Percentiles rank a stretch among this genome's conserved stretches.
Conservation (phyloP, 192 early-diverging fungal genomes). For the Backusella circina region DNA sequence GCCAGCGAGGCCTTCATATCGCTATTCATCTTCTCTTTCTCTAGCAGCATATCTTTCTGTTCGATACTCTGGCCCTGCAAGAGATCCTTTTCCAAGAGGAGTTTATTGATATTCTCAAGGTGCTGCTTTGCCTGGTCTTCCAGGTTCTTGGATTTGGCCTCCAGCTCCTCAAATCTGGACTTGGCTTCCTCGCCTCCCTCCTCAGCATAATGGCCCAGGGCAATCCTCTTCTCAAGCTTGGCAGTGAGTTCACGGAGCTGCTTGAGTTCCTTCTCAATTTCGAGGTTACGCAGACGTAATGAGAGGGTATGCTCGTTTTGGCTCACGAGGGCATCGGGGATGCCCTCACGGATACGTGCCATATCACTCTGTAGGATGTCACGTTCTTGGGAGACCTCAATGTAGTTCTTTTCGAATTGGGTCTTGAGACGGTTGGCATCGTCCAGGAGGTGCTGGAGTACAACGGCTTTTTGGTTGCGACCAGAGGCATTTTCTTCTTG, state of each 20-base stretch:
- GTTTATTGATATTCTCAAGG: conserved; percentile 49
- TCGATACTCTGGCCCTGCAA: conserved; percentile 48
- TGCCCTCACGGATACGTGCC: conserved; percentile 30
- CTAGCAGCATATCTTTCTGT: conserved; percentile 48
- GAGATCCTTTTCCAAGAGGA: conserved; percentile 54
- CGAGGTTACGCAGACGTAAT: conserved; percentile 25
- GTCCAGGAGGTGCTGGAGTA: conserved; percentile 35
- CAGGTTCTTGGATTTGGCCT: conserved; percentile 28
- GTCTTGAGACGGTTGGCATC: conserved; percentile 38
- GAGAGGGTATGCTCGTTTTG: conserved; percentile 25
- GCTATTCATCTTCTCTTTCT: conserved; percentile 48
- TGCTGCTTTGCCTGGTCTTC: conserved; percentile 40
- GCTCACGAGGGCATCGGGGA: conserved; percentile 30
- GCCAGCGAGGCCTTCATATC: conserved; percentile 21
- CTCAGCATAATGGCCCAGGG: conserved; percentile 11
- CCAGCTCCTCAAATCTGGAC: conserved; percentile 42
- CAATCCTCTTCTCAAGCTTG: conserved; percentile 15
- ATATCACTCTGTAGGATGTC: conserved; percentile 36
- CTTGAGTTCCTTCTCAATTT: conserved; percentile 35
- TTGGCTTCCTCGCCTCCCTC: conserved; percentile 33
- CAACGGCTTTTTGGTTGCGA: conserved; percentile 27
- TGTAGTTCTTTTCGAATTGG: conserved; percentile 35
- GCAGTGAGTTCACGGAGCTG: conserved; percentile 25
- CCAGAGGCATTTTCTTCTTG: conserved; percentile 26
- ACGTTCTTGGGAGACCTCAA: conserved; percentile 31